Evolutionary conservation across 2,329 filamentous ascomycete genomes (phyloP).

Genomic region (Cladosporium austrohemisphaericum): DNA sequence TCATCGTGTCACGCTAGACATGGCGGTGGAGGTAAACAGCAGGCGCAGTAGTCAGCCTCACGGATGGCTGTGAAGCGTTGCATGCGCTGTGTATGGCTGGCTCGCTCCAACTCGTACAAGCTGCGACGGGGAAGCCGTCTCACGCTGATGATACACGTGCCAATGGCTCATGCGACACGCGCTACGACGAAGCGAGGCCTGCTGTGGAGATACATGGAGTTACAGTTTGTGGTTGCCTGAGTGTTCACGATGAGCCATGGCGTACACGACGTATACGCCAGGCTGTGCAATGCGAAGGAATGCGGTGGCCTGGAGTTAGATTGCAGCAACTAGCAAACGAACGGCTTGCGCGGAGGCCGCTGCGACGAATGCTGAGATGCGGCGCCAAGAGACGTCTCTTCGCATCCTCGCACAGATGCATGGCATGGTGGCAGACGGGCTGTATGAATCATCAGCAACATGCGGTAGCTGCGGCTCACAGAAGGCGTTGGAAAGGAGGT

Average conservation of each 20-base stretch:
- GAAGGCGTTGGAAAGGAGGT: slow-evolving; percentile 1
- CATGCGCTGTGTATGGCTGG: not conserved
- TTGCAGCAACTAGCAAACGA: not conserved
- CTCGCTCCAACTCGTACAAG: slow-evolving; percentile 1
- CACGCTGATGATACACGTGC: slow-evolving; percentile 1
- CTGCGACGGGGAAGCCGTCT: slow-evolving; percentile 9
- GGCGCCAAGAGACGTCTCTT: slow-evolving; percentile 8
- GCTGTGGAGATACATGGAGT: not conserved
- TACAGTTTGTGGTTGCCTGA: slow-evolving; percentile 12
- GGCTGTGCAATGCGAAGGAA: slow-evolving; percentile 12
- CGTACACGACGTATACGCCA: slow-evolving; percentile 5
- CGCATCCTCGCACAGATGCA: slow-evolving; percentile 7
- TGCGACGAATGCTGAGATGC: slow-evolving; percentile 2
- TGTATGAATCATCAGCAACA: no score
- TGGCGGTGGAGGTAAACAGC: slow-evolving; percentile 1
- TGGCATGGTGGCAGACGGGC: slow-evolving; percentile 3
- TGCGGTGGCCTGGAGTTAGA: slow-evolving; percentile 15
- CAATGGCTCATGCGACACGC: not conserved
- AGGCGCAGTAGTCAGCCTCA: slow-evolving; percentile 10
- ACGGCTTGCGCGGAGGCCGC: slow-evolving; percentile 9
- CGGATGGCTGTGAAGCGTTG: slow-evolving; percentile 5
- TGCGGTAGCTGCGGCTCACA: not conserved
- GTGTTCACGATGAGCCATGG: slow-evolving; percentile 7
- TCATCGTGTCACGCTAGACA: not conserved
- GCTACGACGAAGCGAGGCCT: slow-evolving; percentile 10